Base-by-base conservation (phyloP, 179 eudicot species). In the Carnegiea gigantea region DNA sequence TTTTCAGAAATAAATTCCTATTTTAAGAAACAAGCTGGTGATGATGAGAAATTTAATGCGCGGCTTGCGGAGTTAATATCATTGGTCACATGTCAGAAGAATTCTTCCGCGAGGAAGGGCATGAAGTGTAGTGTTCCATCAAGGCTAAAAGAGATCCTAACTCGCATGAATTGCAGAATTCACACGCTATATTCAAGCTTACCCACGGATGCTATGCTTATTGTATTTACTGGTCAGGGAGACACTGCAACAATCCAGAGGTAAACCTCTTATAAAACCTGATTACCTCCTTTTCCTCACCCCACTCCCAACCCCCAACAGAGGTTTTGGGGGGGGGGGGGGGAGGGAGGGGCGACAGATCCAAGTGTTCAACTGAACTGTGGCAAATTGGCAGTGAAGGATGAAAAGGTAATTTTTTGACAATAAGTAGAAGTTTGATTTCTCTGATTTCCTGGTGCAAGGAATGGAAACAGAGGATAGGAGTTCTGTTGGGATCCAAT, bases 201-300 rank as follows among this genome's bases (percentile, higher is more conserved):
- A 83, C 98, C 95, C 11, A 53, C 71, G 18, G 93, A 94, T 86
- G 72, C 91, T 26, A 89, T 94, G 97, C 89, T 94, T 40, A 88
- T 94, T 40, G 87, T 94, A 40, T 94, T 88, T 83, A 91, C 95
- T 14, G 98, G 98, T 75, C 98, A 94, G 84, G 98, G 98, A 80
- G 93, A 94, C 85, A 92, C 95, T 80, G 93, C 95, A 80, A 81
- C 87, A n/a, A 88, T 92, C 81, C 92, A 89, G 40, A 91, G 94
- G 98, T 92, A 87, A 70, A 70, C 73, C n/a, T 70, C 11, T 6
- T 67, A 62, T 62, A 62, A 5, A 57, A 23, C 4, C n/a, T 57
- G 23, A 5, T 57, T 18, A 57, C 62, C n/a, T 14, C 23, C 62
- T 23, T 57, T 51, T 51, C 18, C 14, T 51, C 57, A 11, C 57